These are phyloP conservation scores for Cardamine occulta DNA, from an alignment of 345 rosid species.

Conservation along the genomic window DNA sequence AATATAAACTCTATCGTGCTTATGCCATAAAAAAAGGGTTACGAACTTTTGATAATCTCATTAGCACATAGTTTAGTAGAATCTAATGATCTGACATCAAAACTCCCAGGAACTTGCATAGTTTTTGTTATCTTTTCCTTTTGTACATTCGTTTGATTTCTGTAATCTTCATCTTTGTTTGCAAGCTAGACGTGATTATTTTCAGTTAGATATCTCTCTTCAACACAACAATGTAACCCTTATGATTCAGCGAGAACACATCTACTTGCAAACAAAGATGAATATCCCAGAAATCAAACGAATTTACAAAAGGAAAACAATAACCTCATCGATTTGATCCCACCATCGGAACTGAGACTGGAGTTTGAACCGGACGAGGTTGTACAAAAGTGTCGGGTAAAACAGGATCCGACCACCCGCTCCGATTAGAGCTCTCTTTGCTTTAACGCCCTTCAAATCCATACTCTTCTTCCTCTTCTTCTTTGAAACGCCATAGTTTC, in stretches of 20 bases:
- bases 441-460: slow-evolving; percentile 2
- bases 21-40: neutral
- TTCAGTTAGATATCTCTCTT: slow-evolving; percentile 22
- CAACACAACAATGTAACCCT: slow-evolving; percentile 8
- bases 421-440: slow-evolving; percentile 45
- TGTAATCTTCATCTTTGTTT: slow-evolving; percentile 62
- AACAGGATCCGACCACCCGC: slow-evolving; percentile 44
- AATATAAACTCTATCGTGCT: too few relatives aligned
- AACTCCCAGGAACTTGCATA: neutral
- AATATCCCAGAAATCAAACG: slow-evolving; percentile 39
- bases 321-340: slow-evolving; percentile 46
- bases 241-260: slow-evolving; percentile 46
- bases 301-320: neutral
- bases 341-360: slow-evolving; percentile 43
- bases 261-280: slow-evolving; percentile 65
- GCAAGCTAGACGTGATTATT: slow-evolving; percentile 54
- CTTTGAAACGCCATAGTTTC: neutral
- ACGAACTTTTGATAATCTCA: neutral
- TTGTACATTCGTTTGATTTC: neutral
- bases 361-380: slow-evolving; percentile 41
- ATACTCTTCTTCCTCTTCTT: slow-evolving; percentile 18
- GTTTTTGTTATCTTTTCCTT: neutral
- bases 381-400: slow-evolving; percentile 42
- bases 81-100: neutral
- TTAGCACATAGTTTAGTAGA: neutral